phyloP scores from a whole-genome alignment of 805 yeast species.

The Saccharomyces jurei region DNA sequence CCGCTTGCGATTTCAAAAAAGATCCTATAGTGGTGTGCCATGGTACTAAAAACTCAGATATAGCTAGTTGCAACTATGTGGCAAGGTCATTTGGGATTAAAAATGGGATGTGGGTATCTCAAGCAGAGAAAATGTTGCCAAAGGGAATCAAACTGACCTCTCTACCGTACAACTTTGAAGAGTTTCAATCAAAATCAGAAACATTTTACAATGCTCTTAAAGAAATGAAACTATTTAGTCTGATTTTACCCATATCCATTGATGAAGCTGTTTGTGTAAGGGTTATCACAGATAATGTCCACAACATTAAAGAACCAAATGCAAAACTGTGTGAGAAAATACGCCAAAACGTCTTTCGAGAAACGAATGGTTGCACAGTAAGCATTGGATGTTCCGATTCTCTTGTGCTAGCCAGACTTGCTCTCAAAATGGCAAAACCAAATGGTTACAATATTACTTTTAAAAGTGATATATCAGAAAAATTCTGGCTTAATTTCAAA shows the following conservation, averaged over 20 bases:
- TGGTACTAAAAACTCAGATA: conserved; percentile 50
- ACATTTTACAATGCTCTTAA: conserved; percentile 53
- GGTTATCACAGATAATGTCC: conserved; percentile 1
- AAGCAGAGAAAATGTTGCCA: conserved; percentile 63
- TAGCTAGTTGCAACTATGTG: conserved; percentile 86
- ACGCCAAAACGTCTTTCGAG: conserved; percentile 36
- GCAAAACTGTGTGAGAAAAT: conserved; percentile 15
- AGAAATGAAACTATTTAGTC: conserved; percentile 22
- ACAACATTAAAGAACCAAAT: background rate
- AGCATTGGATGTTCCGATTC: conserved; percentile 76
- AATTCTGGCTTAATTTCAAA: conserved; percentile 22
- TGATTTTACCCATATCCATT: conserved; percentile 76
- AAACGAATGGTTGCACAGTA: conserved; percentile 53
- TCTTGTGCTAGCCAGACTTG: conserved; percentile 68
- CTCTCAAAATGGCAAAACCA: conserved; percentile 73
- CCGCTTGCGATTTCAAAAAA: conserved; percentile 30
- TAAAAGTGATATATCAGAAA: conserved; percentile 30
- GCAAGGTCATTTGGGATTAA: conserved; percentile 72
- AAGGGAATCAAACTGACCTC: conserved; percentile 37
- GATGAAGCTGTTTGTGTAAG: conserved; percentile 68
- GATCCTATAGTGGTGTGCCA: conserved; percentile 58
- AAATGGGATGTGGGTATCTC: conserved; percentile 85
- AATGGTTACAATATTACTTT: conserved; percentile 46
- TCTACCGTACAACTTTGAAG: conserved; percentile 65
- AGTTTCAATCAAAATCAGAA: conserved; percentile 59